Conservation (phyloP, 495 filamentous ascomycete genomes). For the Hyphodiscus hymeniophilus region DNA sequence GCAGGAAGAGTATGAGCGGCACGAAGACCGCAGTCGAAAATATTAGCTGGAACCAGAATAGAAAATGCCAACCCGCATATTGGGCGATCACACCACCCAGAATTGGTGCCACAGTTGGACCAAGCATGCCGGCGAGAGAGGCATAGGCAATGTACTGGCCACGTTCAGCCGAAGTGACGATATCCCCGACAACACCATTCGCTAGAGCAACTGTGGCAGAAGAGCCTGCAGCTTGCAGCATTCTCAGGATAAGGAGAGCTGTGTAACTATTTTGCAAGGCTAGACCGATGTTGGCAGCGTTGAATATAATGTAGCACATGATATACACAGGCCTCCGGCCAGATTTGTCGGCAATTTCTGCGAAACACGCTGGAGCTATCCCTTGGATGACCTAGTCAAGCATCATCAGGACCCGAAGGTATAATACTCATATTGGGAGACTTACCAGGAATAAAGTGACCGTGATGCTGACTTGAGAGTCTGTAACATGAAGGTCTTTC, state of each 20-base stretch:
- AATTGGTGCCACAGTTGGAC: slow-evolving; percentile 48
- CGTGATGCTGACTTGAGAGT: slow-evolving; percentile 17
- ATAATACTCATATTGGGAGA: slow-evolving; percentile 20
- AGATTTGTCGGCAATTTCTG: slow-evolving; percentile 43
- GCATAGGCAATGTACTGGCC: slow-evolving; percentile 39
- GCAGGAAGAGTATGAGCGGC: slow-evolving; percentile 30
- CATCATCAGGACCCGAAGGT: neutral
- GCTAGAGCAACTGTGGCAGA: slow-evolving; percentile 40
- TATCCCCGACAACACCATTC: slow-evolving; percentile 44
- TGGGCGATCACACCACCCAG: slow-evolving; percentile 54
- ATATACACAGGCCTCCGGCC: slow-evolving; percentile 51
- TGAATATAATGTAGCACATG: slow-evolving; percentile 42
- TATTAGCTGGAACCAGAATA: slow-evolving; percentile 63
- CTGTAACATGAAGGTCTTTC: slow-evolving; percentile 13
- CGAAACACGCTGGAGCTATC: slow-evolving; percentile 49
- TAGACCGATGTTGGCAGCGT: slow-evolving; percentile 45
- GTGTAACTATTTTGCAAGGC: slow-evolving; percentile 43
- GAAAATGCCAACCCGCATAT: slow-evolving; percentile 55
- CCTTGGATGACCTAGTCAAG: slow-evolving; percentile 42
- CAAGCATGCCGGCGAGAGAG: slow-evolving; percentile 27
- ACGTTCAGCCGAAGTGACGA: slow-evolving; percentile 41
- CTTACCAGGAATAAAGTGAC: slow-evolving; percentile 18
- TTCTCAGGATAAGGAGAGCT: slow-evolving; percentile 44
- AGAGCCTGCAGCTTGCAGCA: slow-evolving; percentile 45
- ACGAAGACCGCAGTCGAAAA: slow-evolving; percentile 41